phyloP scores from a whole-genome alignment of 257 asterid genomes.

The Thymus quinquecostatus region DNA sequence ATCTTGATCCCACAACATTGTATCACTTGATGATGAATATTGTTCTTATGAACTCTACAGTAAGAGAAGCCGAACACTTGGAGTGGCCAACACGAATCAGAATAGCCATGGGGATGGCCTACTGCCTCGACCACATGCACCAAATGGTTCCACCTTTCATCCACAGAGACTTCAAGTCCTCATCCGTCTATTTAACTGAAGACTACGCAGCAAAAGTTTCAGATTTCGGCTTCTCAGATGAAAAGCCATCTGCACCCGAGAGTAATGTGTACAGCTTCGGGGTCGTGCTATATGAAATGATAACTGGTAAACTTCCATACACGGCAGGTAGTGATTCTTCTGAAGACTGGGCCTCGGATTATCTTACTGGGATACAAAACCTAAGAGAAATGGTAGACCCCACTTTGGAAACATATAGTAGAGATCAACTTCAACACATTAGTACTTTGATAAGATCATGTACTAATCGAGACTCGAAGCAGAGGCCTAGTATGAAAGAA shows the following conservation, averaged over 20 bases:
- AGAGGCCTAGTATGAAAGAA: conserved; percentile 59
- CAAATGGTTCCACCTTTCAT: conserved; percentile 62
- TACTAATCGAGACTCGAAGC: conserved; percentile 47
- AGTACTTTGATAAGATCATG: conserved; percentile 58
- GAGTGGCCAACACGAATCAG: conserved; percentile 80
- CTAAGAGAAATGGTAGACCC: conserved; percentile 60
- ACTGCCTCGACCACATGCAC: conserved; percentile 87
- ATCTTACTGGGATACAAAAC: conserved; percentile 44
- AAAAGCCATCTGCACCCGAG: conserved; percentile 34
- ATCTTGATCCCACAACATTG: background rate
- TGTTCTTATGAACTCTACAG: conserved; percentile 40
- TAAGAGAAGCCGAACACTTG: conserved; percentile 87
- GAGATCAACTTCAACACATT: conserved; percentile 54
- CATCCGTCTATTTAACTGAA: conserved; percentile 66
- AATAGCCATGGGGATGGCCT: conserved; percentile 85
- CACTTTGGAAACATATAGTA: conserved; percentile 50
- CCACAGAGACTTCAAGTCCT: conserved; percentile 68
- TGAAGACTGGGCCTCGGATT: conserved; percentile 73
- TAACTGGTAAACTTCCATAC: conserved; percentile 75
- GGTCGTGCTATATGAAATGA: conserved; percentile 64
- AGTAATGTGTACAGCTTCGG: conserved; percentile 79
- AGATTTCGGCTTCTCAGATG: conserved; percentile 55
- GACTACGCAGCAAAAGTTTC: conserved; percentile 89
- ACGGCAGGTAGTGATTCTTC: conserved; percentile 48
- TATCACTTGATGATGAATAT: background rate